A percentile compares a stretch with the other conserved stretches of the same genome.
phyloP scores from a whole-genome alignment of 2,329 filamentous ascomycete genomes.

The Fusarium sp. region DNA sequence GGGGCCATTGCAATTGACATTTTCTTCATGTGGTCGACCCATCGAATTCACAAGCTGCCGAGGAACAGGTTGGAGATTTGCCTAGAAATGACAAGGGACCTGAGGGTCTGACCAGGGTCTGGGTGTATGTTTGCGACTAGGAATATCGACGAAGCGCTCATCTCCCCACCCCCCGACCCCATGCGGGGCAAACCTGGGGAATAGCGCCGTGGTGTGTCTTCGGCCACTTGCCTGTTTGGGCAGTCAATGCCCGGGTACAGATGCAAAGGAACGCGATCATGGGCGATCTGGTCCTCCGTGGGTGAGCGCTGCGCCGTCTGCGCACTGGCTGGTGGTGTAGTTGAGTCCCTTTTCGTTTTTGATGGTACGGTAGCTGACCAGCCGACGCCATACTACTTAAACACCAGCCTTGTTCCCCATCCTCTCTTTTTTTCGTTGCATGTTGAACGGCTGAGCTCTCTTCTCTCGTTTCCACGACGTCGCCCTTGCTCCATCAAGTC shows the following conservation, averaged over 20 bases:
- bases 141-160: constrained; percentile 17
- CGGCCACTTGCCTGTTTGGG: constrained; percentile 48
- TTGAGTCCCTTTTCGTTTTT: constrained; percentile 29
- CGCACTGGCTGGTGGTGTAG: constrained; percentile 19
- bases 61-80: constrained; percentile 37
- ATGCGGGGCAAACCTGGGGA: constrained; percentile 51
- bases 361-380: constrained; percentile 17
- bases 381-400: constrained; percentile 44
- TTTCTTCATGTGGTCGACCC: constrained; percentile 33
- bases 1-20: background rate
- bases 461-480: constrained; percentile 25
- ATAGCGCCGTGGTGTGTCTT: constrained; percentile 39
- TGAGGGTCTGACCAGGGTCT: constrained; percentile 19
- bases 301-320: constrained; percentile 32
- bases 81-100: constrained; percentile 26
- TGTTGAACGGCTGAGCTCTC: constrained; percentile 34
- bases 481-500: constrained; percentile 15
- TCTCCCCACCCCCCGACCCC: constrained; percentile 28
- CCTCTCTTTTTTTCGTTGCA: constrained; percentile 4
- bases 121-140: background rate
- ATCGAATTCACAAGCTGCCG: constrained; percentile 48
- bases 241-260: constrained; percentile 44
- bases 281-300: constrained; percentile 44
- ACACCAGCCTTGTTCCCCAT: constrained; percentile 34
- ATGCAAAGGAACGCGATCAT: constrained; percentile 49